These are phyloP conservation scores for Talaromyces thailandensis DNA, from an alignment of 495 filamentous ascomycete genomes.

Conservation along the genomic window DNA sequence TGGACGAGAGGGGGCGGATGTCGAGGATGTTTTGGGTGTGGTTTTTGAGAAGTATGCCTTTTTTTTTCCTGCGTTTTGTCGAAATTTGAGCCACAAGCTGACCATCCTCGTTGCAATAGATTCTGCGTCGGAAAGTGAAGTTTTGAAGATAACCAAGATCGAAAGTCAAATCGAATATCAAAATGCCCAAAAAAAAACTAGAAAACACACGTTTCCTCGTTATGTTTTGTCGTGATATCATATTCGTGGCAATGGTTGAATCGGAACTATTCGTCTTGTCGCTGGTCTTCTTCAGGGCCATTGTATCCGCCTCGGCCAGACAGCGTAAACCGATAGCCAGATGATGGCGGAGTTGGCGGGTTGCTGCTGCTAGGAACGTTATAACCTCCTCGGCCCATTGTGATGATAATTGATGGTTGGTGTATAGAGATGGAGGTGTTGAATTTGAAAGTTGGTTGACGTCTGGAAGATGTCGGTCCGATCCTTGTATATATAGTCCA, in stretches of 20 bases:
- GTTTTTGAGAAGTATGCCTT: slow-evolving; percentile 85
- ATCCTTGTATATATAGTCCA: not conserved
- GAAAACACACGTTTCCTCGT: slow-evolving; percentile 1
- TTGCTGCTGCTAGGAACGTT: slow-evolving; percentile 12
- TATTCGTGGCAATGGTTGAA: slow-evolving; percentile 19
- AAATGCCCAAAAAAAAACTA: not conserved
- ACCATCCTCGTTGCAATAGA: slow-evolving; percentile 16
- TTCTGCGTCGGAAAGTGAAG: slow-evolving; percentile 67
- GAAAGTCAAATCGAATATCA: slow-evolving; percentile 12
- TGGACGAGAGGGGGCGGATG: slow-evolving; percentile 80
- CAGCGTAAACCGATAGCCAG: slow-evolving; percentile 3
- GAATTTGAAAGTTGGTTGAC: not conserved
- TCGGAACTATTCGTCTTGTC: slow-evolving; percentile 1
- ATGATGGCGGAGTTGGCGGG: slow-evolving; percentile 5
- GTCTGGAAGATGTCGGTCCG: not conserved
- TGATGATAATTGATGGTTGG: not conserved
- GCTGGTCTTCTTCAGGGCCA: slow-evolving; percentile 19
- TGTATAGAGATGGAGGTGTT: not conserved
- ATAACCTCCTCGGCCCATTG: slow-evolving; percentile 21
- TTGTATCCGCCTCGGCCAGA: slow-evolving; percentile 52
- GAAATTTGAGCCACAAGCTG: not conserved
- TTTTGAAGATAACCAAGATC: not conserved
- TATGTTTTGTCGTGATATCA: slow-evolving; percentile 20
- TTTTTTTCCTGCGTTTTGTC: not conserved
- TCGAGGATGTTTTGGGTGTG: slow-evolving; percentile 93